A percentile compares a stretch with the other conserved stretches of the same genome.
phyloP scores from a whole-genome alignment of 169 alveolate species.

The Plasmodium fragile region DNA sequence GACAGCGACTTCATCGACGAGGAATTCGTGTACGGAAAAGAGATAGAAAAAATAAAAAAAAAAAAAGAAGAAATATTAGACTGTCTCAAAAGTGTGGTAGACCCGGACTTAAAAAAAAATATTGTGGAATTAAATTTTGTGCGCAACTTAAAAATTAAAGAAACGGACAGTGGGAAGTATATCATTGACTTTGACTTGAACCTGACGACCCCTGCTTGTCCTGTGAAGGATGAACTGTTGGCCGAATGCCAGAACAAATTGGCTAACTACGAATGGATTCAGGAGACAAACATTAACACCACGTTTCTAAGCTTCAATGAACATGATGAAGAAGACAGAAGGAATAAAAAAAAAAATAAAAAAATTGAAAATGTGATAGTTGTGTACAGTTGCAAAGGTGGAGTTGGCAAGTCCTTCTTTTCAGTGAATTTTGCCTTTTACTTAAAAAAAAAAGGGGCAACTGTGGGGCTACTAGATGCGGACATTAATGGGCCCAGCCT shows the following conservation, averaged over 20 bases:
- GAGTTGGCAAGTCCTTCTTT: conserved; percentile 96
- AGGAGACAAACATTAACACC: conserved; percentile 71
- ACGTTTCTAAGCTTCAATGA: conserved; percentile 35
- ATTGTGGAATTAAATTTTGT: conserved; percentile 86
- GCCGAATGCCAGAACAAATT: conserved; percentile 75
- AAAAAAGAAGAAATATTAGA: conserved; percentile 69
- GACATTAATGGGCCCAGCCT: conserved; percentile 98
- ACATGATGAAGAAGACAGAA: not conserved
- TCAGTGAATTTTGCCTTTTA: conserved; percentile 93
- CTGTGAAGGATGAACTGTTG: conserved; percentile 84
- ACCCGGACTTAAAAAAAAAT: conserved; percentile 87
- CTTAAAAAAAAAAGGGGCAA: conserved; percentile 87
- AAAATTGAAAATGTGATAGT: conserved; percentile 89
- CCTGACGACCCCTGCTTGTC: conserved; percentile 90
- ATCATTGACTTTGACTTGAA: conserved; percentile 80
- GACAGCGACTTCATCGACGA: conserved; percentile 68
- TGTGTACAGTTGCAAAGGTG: conserved; percentile 97
- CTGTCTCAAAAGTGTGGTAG: conserved; percentile 79
- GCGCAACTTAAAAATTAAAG: conserved; percentile 78
- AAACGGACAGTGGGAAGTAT: conserved; percentile 66
- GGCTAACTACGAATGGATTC: conserved; percentile 78
- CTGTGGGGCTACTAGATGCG: conserved; percentile 96
- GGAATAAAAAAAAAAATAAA: conserved; percentile 9
- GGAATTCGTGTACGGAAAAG: conserved; percentile 64
- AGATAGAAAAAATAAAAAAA: conserved; percentile 49